These are phyloP conservation scores for Epithemia pelagica DNA, from an alignment of 108 stramenopile species.

Conservation along the genomic window DNA sequence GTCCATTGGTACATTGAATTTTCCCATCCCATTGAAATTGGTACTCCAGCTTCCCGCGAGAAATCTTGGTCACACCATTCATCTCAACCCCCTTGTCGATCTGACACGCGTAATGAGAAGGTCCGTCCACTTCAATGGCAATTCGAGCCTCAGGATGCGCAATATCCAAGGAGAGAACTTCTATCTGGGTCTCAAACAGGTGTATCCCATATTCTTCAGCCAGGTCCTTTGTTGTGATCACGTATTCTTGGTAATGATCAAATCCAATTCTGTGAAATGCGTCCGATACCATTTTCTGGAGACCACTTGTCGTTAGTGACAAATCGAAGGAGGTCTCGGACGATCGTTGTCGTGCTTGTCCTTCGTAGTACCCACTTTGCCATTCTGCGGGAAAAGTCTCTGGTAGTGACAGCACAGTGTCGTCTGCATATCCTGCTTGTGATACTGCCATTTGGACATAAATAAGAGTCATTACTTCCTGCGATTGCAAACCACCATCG, in stretches of 20 bases:
- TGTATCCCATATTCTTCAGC: slow-evolving; percentile 32
- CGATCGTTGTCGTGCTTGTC: slow-evolving; percentile 6
- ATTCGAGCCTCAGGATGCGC: slow-evolving; percentile 51
- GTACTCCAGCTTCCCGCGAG: slow-evolving; percentile 18
- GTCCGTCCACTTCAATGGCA: slow-evolving; percentile 84
- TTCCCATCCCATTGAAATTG: slow-evolving; percentile 26
- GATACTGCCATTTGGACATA: slow-evolving; percentile 61
- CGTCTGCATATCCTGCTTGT: slow-evolving; percentile 30
- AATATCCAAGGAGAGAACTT: slow-evolving; percentile 42
- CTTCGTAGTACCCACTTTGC: slow-evolving; percentile 33
- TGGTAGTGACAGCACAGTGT: slow-evolving; percentile 42
- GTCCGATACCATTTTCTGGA: slow-evolving; percentile 48
- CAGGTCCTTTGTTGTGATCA: slow-evolving; percentile 45
- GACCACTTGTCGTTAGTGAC: slow-evolving; percentile 48
- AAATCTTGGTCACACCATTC: slow-evolving; percentile 12
- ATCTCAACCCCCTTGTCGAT: slow-evolving; percentile 30
- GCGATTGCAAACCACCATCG: slow-evolving; percentile 29
- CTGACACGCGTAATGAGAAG: slow-evolving; percentile 63
- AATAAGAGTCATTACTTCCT: slow-evolving; percentile 33
- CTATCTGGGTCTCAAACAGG: slow-evolving; percentile 23
- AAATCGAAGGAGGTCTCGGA: slow-evolving; percentile 10
- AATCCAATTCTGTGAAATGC: slow-evolving; percentile 64
- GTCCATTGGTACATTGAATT: slow-evolving; percentile 54
- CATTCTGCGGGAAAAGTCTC: slow-evolving; percentile 61
- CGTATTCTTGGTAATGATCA: slow-evolving; percentile 58